Evolutionary conservation across 805 yeast species (phyloP), one percentile per base, ranked within the genome.

Genomic region (Saccharomycopsis fibuligera): DNA sequence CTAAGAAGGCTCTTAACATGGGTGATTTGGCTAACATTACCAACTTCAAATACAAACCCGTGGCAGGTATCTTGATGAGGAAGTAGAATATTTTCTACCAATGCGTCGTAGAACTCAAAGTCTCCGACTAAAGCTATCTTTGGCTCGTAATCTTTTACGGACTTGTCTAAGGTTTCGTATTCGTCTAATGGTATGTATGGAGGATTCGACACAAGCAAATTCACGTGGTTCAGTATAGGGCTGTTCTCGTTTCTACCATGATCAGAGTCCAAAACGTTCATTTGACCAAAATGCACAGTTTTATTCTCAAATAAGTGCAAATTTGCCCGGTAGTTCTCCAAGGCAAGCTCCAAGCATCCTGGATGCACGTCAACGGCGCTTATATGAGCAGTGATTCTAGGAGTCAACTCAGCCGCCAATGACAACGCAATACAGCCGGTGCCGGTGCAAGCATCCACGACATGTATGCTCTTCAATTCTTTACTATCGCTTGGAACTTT

Each of bases 371-470:
- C 96, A 2, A 79, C 61, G 0, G 80, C 89, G 3, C 51, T 51
- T 1, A 78, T 60, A 29, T 50, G 37, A n/a, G n/a, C n/a, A n/a
- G n/a, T n/a, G 17, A 56, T 24, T 4, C 46, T 24, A 3, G 53
- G 49, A 2, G 57, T 52, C 9, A 67, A 38, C 22, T 62, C 58
- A 10, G 62, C 58, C 1, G 69, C 67, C 19, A 86, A 50, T 3
- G 75, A 58, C 25, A 88, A 64, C 0, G 88, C 81, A 23, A 93
- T 76, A 60, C 98, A 91, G 0, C 98, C 99, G 0, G 91, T 70
- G 0, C 97, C 97, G 0, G 96, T 77, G 56, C 96, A 89, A 24
- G 86, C 69, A 65, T 90, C 97, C 6, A 84, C 54, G 2, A 81
- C 63, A 1, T 49, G 57, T 21, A 71, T 22, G 6, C 27, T 5